phyloP scores from a whole-genome alignment of 1,284 basidiomycete genomes.

The Coniferiporia weirii region DNA sequence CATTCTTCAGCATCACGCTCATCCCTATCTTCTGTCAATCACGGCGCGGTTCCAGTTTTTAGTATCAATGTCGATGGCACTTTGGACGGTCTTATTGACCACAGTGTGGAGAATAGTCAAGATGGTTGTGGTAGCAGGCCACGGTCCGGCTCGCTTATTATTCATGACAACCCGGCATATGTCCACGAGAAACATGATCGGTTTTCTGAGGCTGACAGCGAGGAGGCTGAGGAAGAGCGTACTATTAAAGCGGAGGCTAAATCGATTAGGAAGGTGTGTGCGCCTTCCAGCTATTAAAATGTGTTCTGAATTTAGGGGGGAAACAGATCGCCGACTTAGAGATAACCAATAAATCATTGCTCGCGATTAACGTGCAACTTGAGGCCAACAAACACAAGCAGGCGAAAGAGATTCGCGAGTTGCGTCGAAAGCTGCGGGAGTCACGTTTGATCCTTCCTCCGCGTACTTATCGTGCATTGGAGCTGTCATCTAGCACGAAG shows the following conservation, averaged over 20 bases:
- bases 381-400: constrained; percentile 73
- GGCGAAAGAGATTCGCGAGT: constrained; percentile 72
- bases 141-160: constrained; percentile 5
- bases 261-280: constrained; percentile 67
- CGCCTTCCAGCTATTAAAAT: background rate
- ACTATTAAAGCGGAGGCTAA: constrained; percentile 65
- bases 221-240: constrained; percentile 37
- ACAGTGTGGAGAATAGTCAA: background rate
- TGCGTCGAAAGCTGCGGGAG: constrained; percentile 70
- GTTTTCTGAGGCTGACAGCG: constrained; percentile 19
- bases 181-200: background rate
- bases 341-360: constrained; percentile 73
- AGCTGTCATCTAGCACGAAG: constrained; percentile 35
- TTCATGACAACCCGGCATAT: background rate
- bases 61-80: constrained; percentile 23
- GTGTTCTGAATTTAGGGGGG: background rate
- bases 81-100: background rate
- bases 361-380: constrained; percentile 69
- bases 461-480: constrained; percentile 48
- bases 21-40: constrained; percentile 55
- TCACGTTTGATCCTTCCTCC: constrained; percentile 73
- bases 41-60: constrained; percentile 30
- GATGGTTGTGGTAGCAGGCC: background rate
- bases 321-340: constrained; percentile 75
- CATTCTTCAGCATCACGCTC: constrained; percentile 33